Base-by-base conservation (phyloP, 1,284 basidiomycete genomes). In the Malassezia yamatoensis region DNA sequence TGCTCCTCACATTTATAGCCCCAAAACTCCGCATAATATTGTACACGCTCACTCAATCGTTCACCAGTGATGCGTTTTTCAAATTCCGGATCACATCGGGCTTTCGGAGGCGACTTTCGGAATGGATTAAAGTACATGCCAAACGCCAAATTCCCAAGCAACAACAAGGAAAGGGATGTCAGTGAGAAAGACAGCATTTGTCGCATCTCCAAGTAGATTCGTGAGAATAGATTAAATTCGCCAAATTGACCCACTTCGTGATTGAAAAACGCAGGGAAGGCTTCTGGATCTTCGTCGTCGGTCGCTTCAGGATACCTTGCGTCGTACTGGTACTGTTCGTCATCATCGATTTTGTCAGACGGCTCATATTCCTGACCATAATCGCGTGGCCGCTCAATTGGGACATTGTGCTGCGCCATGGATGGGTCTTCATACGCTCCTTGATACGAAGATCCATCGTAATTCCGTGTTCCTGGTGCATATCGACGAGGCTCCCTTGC, bases 1-100 rank as follows among this genome's bases (percentile, higher is more conserved):
- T 72, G 66, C 53, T 67, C 67, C 52, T 74, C 72, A 52, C 75
- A 76, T 32, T 67, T 57, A 64, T 76, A 76, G 9, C 75, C 75
- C 64, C 68, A 76, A 63, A 65, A 76, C 49, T 71, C 67, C 45
- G 70, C 65, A 40, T 74, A 74, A 61, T 74, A 74, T 39, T 64
- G 62, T 20, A 67, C 62, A 34, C 70, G 54, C 38, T 64, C 68
- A 15, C 63, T 66, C 35, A 65, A 60, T 13, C 72, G 62, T 50
- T 74, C 72, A 29, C 72, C 72, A 7, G 72, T 74, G 62, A 74
- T 67, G 39, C 72, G 63, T 15, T 66, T 61, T 55, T 74, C 72
- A 56, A 69, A 74, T 52, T 74, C 72, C 21, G 65, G 64, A 53
- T 74, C 72, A 21, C 66, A 54, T 32, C 62, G 60, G 11, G 67